Evolutionary conservation across 2,329 filamentous ascomycete genomes (phyloP).

Genomic region (Gnomoniopsis sp.): DNA sequence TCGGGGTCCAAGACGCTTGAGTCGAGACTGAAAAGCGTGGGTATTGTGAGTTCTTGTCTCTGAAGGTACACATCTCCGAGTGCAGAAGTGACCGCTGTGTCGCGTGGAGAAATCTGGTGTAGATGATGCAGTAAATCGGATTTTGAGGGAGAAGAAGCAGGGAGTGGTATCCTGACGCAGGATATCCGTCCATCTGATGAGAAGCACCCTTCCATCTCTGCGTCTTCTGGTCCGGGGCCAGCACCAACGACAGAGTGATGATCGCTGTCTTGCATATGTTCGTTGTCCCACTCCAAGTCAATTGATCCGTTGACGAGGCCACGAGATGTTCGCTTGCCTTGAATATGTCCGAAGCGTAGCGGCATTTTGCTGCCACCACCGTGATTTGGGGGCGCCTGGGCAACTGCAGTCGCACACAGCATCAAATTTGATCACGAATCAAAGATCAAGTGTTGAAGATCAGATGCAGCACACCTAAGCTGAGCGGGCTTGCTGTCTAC

Average conservation of each 20-base stretch:
- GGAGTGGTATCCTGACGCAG: slow-evolving; percentile 3
- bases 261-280: too few species aligned
- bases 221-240: neutral
- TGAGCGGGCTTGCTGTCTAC: too few species aligned
- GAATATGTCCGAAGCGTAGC: too few species aligned
- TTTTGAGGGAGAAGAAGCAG: neutral
- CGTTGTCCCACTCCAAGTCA: too few species aligned
- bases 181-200: neutral
- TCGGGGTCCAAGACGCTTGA: slow-evolving; percentile 26
- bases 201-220: neutral
- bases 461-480: too few species aligned
- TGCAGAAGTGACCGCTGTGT: slow-evolving; percentile 21
- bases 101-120: neutral
- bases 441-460: too few species aligned
- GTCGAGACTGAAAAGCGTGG: slow-evolving; percentile 27
- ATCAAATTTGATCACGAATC: too few species aligned
- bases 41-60: slow-evolving; percentile 31
- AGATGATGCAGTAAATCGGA: slow-evolving; percentile 11
- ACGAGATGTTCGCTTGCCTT: too few species aligned
- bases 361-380: too few species aligned
- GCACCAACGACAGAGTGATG: neutral
- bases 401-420: too few species aligned
- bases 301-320: too few species aligned
- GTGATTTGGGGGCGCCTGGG: too few species aligned
- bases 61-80: slow-evolving; percentile 33